Conservation (phyloP, 2,329 filamentous ascomycete genomes). For the Tolypocladium amazonense region DNA sequence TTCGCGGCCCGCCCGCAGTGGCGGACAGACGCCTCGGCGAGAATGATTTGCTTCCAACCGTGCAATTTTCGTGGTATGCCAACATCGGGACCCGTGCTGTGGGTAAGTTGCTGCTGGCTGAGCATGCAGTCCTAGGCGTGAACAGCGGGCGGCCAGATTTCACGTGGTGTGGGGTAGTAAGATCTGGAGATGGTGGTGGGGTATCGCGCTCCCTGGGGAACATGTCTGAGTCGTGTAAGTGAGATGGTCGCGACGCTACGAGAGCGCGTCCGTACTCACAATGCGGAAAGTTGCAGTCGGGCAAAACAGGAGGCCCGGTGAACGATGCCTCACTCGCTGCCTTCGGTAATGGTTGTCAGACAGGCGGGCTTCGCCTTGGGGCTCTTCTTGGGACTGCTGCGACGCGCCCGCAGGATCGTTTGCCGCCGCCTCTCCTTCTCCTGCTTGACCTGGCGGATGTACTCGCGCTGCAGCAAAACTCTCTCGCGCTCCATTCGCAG, state of each 20-base stretch:
- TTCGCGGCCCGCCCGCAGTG: background rate
- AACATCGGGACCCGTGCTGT: background rate
- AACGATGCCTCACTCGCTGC: constrained; percentile 9
- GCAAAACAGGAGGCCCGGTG: background rate
- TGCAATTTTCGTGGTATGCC: background rate
- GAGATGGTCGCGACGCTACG: background rate
- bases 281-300: background rate
- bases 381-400: constrained; percentile 37
- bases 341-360: constrained; percentile 47
- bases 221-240: constrained; percentile 1
- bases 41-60: background rate
- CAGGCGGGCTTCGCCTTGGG: constrained; percentile 34
- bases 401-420: constrained; percentile 17
- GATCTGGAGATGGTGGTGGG: background rate
- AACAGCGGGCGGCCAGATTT: background rate
- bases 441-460: constrained; percentile 34
- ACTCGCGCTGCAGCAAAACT: constrained; percentile 40
- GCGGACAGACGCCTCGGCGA: background rate
- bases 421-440: constrained; percentile 46
- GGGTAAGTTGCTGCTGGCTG: background rate
- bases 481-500: constrained; percentile 40
- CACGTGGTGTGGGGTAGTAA: background rate
- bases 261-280: background rate
- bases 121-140: background rate
- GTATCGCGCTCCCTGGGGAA: background rate